Base-by-base conservation (phyloP, 805 yeast species). In the Candida nitratophila region DNA sequence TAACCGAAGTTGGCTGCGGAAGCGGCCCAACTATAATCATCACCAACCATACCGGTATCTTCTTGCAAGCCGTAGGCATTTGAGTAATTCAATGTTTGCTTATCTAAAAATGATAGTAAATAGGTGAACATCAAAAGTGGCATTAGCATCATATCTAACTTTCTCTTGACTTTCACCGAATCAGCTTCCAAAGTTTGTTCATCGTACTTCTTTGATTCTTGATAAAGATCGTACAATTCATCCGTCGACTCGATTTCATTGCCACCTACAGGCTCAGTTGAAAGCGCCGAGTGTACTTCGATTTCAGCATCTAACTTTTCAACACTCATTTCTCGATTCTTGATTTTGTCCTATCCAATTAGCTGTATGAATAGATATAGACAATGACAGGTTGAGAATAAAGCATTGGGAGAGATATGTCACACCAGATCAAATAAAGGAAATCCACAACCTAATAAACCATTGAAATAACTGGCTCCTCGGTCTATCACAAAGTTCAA, bases 41-140 rank as follows among this genome's bases (percentile, higher is more conserved):
- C 49, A 3, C 78, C 76, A 24, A 49, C 40, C 79, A 81, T 74
- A 21, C 68, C 53, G 45, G 77, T 57, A 47, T 77, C 82, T 2
- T 57, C 55, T 43, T 70, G 56, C 19, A 81, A 52, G 2, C 85
- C 86, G 71, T 79, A 55, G 42, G 81, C 68, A 1, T 84, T 70
- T 0, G 86, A 83, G 44, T 70, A 72, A 20, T 76, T 65, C 40
- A 67, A 70, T 3, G 83, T 63, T 19, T 65, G 61, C 55, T 81
- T 81, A 60, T 81, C 87, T 79, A 81, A 74, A 50, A 68, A 75
- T 58, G 79, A 84, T 19, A 72, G 57, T 14, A 75, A 68, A 58
- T 76, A 74, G 22, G 76, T 52, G 21, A 70, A 44, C 48, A 74
- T 70, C 61, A 79, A 64, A 42, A 78, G 45, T 1, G 85, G 80